Base-by-base conservation (phyloP, 371 early-diverging fungal species). In the Mucor indicus region DNA sequence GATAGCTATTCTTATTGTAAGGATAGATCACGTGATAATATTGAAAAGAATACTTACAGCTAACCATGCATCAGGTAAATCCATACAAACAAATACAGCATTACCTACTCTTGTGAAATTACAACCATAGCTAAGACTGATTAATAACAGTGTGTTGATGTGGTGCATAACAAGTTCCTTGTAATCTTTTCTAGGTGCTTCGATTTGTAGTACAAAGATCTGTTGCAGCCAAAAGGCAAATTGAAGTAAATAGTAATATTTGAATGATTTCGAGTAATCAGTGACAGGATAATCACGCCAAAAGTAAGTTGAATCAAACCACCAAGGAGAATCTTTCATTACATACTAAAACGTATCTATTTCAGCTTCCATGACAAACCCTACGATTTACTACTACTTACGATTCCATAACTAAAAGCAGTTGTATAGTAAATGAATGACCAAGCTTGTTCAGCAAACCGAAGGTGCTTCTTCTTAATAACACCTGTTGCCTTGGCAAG, bases 51-150 rank as follows among this genome's bases (percentile, higher is more conserved):
- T 4, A 77, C 80, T 89, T 85, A 85, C 74, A 21, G 86, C 80
- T 20, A 91, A 66, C 33, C 88, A 64, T 21, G 85, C 81, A 56
- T 91, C 92, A 4, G 90, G 81, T 6, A 83, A 55, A 65, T 91
- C 92, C 87, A 91, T 83, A 54, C 79, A 75, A 4, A 84, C 78
- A 68, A 89, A 80, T 13, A 89, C 77, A n/a, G 83, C 86, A 44
- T 84, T 87, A 13, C 92, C 91, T 12, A 88, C 74, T n/a, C 83
- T 74, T 37, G 84, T 85, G 46, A 80, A 89, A 59, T 89, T 80
- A 57, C 81, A 83, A 8, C 57, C 48, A 45, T 88, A 84, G 25
- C 86, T 86, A 42, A 74, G 57, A 17, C 75, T 67, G 43, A 91
- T 64, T 32, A 91, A 62, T 2, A 80, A 62, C 35, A 83, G 50